Base-by-base conservation (phyloP, 2,329 filamentous ascomycete genomes). In the Calonectria montana region DNA sequence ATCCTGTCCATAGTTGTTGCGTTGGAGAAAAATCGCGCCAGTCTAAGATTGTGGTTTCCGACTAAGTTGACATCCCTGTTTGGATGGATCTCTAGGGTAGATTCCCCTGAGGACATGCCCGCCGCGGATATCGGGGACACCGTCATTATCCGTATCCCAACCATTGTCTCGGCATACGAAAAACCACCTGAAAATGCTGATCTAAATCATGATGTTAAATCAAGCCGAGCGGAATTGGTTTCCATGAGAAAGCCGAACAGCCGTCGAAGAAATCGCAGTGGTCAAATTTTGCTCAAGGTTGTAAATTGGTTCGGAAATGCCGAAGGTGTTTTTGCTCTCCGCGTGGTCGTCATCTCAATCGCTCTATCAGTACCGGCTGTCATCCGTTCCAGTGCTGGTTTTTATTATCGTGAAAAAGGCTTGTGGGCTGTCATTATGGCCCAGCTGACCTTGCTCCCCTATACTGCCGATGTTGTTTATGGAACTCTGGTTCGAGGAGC, bases 381-480 rank as follows among this genome's bases (percentile, higher is more conserved):
- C 12, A 61, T 76, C 3, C 55, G 47, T 0, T 69, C 73, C 0
- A 75, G 73, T 0, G 70, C 74, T 0, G 75, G 75, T 8, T 76
- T 76, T 27, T 76, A 72, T 53, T 76, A 75, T 27, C 71, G 74
- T 4, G 71, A 76, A 16, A 76, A 76, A 39, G 75, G 75, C 0
- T 2, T 76, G 5, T 76, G 75, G 75, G 75, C 75, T 41, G 50
- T 76, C 16, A 76, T 76, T n/a, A 76, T 76, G 75, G 65, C 74
- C 0, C 75, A 76, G 21, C 73, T 76, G 39, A 63, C 75, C 2
- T 66, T 76, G 9, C 68, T 75, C 3, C 75, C 75, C 0, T 76
- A 75, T 15, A 76, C 76, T 48, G 74, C 75, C 2, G 75, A 76
- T 15, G 68, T 76, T 0, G 57, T 73, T 0, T 74, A 75, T 6